Evolutionary conservation across 129 eudicot genomes (phyloP).

Genomic region (Flaveria bidentis): DNA sequence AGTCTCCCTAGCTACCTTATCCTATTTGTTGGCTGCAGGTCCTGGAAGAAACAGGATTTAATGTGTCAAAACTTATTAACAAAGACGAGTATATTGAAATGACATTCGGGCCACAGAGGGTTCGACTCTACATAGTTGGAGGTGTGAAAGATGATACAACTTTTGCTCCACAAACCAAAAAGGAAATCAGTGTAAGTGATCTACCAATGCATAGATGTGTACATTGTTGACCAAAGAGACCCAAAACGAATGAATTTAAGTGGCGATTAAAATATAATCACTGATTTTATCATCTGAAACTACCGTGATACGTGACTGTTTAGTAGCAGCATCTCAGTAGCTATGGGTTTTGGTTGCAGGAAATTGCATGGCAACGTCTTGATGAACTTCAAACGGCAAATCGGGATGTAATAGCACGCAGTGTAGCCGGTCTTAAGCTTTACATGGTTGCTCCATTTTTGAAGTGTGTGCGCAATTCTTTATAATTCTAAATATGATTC

Average conservation of each 20-base stretch:
- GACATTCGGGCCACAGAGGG: constrained; percentile 93
- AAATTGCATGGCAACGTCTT: constrained; percentile 97
- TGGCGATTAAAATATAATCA: background rate
- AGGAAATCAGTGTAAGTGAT: constrained; percentile 91
- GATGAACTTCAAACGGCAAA: constrained; percentile 86
- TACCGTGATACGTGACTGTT: background rate
- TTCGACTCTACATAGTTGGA: constrained; percentile 88
- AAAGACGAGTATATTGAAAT: constrained; percentile 87
- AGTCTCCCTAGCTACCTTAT: background rate
- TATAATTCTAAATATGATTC: background rate
- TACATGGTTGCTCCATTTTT: constrained; percentile 99
- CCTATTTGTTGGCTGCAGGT: constrained; percentile 59
- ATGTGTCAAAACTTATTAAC: constrained; percentile 78
- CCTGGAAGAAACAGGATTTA: constrained; percentile 96
- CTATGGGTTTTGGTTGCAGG: constrained; percentile 46
- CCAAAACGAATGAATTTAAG: background rate
- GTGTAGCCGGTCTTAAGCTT: constrained; percentile 85
- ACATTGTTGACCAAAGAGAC: background rate
- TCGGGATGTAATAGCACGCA: constrained; percentile 85
- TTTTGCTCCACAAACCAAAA: constrained; percentile 96
- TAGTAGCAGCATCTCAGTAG: background rate
- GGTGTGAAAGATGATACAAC: constrained; percentile 92
- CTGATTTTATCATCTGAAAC: background rate
- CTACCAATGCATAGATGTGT: background rate
- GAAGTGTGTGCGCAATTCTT: constrained; percentile 46